A percentile compares a stretch with the other conserved stretches of the same genome.
Evolutionary conservation across 768 basidiomycete species (phyloP).

Genomic region (Trametes maxima): DNA sequence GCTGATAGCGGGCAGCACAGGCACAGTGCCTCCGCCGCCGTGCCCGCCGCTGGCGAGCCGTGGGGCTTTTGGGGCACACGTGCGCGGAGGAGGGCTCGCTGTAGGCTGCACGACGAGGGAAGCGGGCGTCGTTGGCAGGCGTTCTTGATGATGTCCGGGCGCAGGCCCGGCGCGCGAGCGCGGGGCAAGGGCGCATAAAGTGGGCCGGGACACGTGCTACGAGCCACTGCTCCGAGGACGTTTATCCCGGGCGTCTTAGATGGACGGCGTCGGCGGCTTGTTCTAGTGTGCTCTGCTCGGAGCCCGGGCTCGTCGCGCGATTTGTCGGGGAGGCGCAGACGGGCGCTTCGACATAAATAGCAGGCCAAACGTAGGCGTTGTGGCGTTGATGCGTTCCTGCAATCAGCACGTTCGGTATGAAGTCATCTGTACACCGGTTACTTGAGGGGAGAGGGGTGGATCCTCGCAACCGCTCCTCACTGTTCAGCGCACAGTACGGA

Average conservation of each 20-base stretch:
- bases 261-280: background rate
- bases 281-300: background rate
- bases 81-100: background rate
- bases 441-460: background rate
- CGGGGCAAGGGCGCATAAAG: background rate
- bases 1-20: background rate
- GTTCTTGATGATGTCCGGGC: background rate
- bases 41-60: background rate
- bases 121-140: background rate
- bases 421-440: background rate
- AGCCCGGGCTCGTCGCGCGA: background rate
- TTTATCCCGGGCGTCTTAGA: background rate
- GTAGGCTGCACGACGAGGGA: background rate
- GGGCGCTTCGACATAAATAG: conserved; percentile 1
- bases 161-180: background rate
- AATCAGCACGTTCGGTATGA: background rate
- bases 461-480: background rate
- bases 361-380: background rate
- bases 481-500: too few relatives aligned
- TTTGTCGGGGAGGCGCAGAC: background rate
- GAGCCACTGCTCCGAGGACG: background rate
- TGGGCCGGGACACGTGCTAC: conserved; percentile 4
- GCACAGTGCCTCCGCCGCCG: background rate
- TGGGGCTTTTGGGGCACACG: conserved; percentile 9
- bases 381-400: conserved; percentile 1